phyloP scores from a whole-genome alignment of 805 yeast species.

The Nakazawaea holstii region DNA sequence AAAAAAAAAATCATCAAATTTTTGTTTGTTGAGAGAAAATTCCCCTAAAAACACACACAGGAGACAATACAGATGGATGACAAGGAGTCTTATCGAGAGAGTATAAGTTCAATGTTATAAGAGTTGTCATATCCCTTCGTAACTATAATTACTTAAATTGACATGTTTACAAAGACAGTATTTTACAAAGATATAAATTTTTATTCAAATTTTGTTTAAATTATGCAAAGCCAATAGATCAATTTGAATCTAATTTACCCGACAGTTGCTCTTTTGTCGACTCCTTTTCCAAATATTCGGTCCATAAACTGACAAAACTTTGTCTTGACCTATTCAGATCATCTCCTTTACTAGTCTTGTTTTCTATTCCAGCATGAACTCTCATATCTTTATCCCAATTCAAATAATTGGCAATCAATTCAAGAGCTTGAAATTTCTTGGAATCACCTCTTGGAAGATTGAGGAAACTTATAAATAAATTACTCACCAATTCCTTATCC shows the following conservation, averaged over 20 bases:
- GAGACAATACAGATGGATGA: too few species aligned
- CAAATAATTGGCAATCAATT: conserved; percentile 73
- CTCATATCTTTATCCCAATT: conserved; percentile 85
- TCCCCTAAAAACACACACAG: too few species aligned
- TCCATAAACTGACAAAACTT: conserved; percentile 72
- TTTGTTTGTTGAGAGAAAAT: too few species aligned
- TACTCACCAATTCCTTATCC: conserved; percentile 85
- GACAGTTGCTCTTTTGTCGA: conserved; percentile 28
- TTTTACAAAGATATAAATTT: too few species aligned
- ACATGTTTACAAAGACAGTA: too few species aligned
- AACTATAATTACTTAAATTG: too few species aligned
- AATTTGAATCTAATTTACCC: background rate
- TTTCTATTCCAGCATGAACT: conserved; percentile 65
- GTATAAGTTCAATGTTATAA: too few species aligned
- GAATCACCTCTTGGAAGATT: conserved; percentile 89
- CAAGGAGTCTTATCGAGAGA: too few species aligned
- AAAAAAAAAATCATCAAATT: too few species aligned
- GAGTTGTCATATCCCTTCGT: too few species aligned
- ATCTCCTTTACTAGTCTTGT: conserved; percentile 17
- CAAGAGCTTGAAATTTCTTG: conserved; percentile 89
- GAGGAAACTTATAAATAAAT: conserved; percentile 77
- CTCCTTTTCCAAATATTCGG: conserved; percentile 73
- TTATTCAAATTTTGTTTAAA: too few species aligned
- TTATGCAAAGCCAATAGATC: too few species aligned
- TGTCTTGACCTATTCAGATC: conserved; percentile 25